Evolutionary conservation across 2,329 filamentous ascomycete species (phyloP).

Genomic region (Claviceps sp.): DNA sequence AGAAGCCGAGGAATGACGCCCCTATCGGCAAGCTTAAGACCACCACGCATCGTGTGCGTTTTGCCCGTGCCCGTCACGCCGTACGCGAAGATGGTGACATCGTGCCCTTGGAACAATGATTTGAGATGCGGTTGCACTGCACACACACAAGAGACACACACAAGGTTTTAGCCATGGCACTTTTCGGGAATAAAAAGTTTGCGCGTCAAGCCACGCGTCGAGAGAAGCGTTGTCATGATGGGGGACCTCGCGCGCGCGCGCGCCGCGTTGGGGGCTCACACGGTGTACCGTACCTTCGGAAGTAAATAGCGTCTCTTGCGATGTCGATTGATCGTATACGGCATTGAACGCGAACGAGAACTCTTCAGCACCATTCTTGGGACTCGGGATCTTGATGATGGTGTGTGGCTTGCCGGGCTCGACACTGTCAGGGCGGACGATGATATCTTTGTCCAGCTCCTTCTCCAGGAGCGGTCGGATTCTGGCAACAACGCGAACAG

Average conservation of each 20-base stretch:
- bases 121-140: slow-evolving; percentile 81
- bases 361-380: slow-evolving; percentile 81
- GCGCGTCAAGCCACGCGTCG: background rate
- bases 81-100: slow-evolving; percentile 85
- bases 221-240: background rate
- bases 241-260: background rate
- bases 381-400: slow-evolving; percentile 80
- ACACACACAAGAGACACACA: background rate
- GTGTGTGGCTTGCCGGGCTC: slow-evolving; percentile 48
- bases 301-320: slow-evolving; percentile 80
- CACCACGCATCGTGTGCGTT: slow-evolving; percentile 91
- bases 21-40: slow-evolving; percentile 70
- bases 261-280: background rate
- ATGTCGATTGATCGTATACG: slow-evolving; percentile 69
- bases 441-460: slow-evolving; percentile 78
- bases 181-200: background rate
- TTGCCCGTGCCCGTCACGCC: slow-evolving; percentile 89
- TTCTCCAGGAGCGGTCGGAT: slow-evolving; percentile 78
- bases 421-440: slow-evolving; percentile 55
- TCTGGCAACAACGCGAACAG: slow-evolving; percentile 76
- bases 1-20: slow-evolving; percentile 79
- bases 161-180: slow-evolving; percentile 11
- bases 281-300: slow-evolving; percentile 57
- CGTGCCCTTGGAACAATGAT: slow-evolving; percentile 78
- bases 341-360: slow-evolving; percentile 92